Evolutionary conservation across 306 rosid genomes (phyloP), one percentile per base, ranked within the genome.

Genomic region (Glycine soja): DNA sequence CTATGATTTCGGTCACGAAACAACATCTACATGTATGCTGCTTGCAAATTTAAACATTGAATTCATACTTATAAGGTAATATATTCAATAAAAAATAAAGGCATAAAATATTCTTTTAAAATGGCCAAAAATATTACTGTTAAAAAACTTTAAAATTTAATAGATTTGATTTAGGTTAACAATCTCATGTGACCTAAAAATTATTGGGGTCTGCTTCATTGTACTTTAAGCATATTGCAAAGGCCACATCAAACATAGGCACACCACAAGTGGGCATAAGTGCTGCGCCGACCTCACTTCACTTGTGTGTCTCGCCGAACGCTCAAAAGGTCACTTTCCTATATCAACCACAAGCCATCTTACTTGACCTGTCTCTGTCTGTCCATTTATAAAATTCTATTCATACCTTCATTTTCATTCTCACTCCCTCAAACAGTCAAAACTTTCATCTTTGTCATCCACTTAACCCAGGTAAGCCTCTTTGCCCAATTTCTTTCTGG

Each of bases 241-340:
- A 45, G 71, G 71, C 6, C 71, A 30, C 36, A 32, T 76, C 34
- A 61, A 70, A 47, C 30, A 24, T 24, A 24, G 30, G 30, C 2
- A 24, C 30, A 24, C 1, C 30, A 24, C 51, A 40, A 78, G 36
- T 54, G 68, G 58, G 14, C 69, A 9, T 2, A 32, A 10, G n/a
- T 62, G 30, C 16, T 2, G 9, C 32, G 54, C 78, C 51, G 45
- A 61, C 58, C 32, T 24, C 30, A 0, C 30, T 24, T 13, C 19
- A 24, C 38, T 13, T 24, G 30, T 38, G 6, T 46, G 85, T 18
- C 85, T 56, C 85, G 3, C 72, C 30, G 76, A 56, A 18, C 81
- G 0, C 54, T 16, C 81, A 66, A 67, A 75, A 68, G 85, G 85
- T 75, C 85, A 81, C 53, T 81, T 81, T 80, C 83, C 43, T 10